These are phyloP conservation scores for Punctularia strigosozonata DNA, from an alignment of 768 basidiomycete genomes.

Conservation along the genomic window DNA sequence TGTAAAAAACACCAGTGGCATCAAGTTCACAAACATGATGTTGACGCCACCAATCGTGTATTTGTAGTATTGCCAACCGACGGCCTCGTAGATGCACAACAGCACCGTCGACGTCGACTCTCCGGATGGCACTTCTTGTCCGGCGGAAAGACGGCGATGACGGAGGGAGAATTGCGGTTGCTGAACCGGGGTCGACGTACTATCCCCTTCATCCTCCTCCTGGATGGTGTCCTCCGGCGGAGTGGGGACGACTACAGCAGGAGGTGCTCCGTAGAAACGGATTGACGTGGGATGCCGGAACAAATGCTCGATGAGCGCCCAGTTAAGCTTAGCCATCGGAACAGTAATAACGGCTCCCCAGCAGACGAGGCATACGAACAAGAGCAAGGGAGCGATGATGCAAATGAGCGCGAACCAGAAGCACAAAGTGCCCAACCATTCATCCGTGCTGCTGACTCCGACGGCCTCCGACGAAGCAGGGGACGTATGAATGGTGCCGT, in stretches of 20 bases:
- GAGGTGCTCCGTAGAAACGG: constrained; percentile 87
- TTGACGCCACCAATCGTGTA: constrained; percentile 98
- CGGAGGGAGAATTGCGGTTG: constrained; percentile 51
- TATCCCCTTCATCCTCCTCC: constrained; percentile 13
- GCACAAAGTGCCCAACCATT: constrained; percentile 56
- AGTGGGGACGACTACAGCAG: constrained; percentile 44
- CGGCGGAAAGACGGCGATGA: constrained; percentile 65
- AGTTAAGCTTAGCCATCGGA: constrained; percentile 95
- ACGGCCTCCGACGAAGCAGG: constrained; percentile 15
- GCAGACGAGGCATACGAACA: constrained; percentile 79
- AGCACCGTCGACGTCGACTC: constrained; percentile 80
- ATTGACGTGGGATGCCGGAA: constrained; percentile 70
- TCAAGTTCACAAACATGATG: constrained; percentile 92
- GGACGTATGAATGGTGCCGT: constrained; percentile 46
- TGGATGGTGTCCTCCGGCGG: constrained; percentile 16
- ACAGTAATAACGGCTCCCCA: constrained; percentile 95
- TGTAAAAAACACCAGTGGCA: constrained; percentile 90
- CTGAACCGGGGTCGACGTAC: constrained; percentile 9
- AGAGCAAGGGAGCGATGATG: constrained; percentile 82
- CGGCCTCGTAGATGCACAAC: constrained; percentile 88
- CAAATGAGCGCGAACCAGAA: constrained; percentile 74
- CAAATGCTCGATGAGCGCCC: constrained; percentile 84
- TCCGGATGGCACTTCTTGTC: constrained; percentile 81
- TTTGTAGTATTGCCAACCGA: constrained; percentile 92
- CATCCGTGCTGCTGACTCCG: constrained; percentile 14